A percentile compares a stretch with the other conserved stretches of the same genome.
phyloP scores from a whole-genome alignment of 208 protist species.

The Strigomonas oncopelti region DNA sequence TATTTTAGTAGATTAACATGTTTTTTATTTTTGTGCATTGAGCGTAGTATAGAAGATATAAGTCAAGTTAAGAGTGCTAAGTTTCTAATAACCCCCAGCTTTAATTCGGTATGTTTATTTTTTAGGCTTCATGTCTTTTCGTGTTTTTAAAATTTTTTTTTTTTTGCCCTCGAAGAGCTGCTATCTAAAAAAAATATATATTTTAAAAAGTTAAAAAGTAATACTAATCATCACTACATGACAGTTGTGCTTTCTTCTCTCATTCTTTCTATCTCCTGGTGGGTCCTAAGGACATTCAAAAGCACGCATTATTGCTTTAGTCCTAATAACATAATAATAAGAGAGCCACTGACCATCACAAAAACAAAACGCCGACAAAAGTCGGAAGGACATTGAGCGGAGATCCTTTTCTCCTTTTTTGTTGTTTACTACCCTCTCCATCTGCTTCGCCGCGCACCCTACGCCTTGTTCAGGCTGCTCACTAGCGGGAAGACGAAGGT shows the following conservation, averaged over 20 bases:
- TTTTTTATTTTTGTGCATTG: not conserved
- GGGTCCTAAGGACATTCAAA: no score
- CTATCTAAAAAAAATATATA: slow-evolving; percentile 5
- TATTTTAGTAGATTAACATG: not conserved
- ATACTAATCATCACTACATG: slow-evolving; percentile 1
- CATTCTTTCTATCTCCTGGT: no score
- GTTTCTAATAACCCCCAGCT: no score
- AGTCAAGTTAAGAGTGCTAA: no score
- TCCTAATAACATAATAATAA: not conserved
- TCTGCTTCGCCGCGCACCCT: not conserved
- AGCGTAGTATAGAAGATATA: no score
- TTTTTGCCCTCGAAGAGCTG: not conserved
- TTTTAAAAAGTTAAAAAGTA: slow-evolving; percentile 5
- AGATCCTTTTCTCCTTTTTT: slow-evolving; percentile 6
- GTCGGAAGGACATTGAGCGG: no score
- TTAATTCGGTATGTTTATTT: no score
- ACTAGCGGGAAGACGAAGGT: slow-evolving; percentile 57
- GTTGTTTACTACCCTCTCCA: slow-evolving; percentile 5
- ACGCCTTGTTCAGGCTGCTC: slow-evolving; percentile 43
- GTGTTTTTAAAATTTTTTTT: not conserved
- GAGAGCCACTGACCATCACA: not conserved
- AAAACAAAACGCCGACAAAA: no score
- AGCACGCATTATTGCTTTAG: not conserved
- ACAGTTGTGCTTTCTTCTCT: slow-evolving; percentile 3
- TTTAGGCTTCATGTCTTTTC: no score